phyloP scores from a whole-genome alignment of 1,284 basidiomycete species.

The Schizophyllum commune region DNA sequence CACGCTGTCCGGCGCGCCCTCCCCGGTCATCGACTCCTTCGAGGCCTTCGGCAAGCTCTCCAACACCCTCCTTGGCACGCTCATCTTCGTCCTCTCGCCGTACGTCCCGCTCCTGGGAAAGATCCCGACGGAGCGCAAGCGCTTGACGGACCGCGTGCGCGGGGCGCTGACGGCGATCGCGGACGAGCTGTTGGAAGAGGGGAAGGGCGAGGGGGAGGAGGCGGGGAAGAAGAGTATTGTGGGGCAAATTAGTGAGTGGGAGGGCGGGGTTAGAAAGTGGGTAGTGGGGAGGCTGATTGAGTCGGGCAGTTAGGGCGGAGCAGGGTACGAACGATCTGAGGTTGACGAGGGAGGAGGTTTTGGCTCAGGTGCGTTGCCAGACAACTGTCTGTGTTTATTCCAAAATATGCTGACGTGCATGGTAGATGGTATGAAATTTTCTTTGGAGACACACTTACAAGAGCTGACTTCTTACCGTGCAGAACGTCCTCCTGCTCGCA shows the following conservation, averaged over 20 bases:
- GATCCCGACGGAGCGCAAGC: conserved; percentile 34
- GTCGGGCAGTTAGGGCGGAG: conserved; percentile 43
- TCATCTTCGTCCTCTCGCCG: conserved; percentile 32
- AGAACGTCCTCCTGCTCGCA: conserved; percentile 26
- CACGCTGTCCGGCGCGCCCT: conserved; percentile 38
- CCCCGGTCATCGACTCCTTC: conserved; percentile 38
- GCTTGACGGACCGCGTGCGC: conserved; percentile 28
- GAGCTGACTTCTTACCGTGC: conserved; percentile 9
- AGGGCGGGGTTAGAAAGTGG: background rate
- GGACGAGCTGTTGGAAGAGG: conserved; percentile 35
- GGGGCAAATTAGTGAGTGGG: conserved; percentile 28
- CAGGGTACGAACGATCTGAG: conserved; percentile 28
- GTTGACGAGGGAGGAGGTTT: conserved; percentile 60
- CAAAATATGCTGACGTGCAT: background rate
- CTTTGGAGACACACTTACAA: background rate
- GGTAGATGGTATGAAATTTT: conserved; percentile 17
- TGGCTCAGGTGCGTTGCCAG: conserved; percentile 34
- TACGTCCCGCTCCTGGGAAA: conserved; percentile 35
- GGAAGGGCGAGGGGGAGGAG: conserved; percentile 31
- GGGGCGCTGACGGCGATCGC: conserved; percentile 37
- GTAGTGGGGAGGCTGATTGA: background rate
- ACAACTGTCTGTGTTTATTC: too few species aligned
- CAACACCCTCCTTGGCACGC: conserved; percentile 15
- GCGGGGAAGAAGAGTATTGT: conserved; percentile 43
- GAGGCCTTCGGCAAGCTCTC: conserved; percentile 28